A percentile compares a stretch with the other conserved stretches of the same genome.
Conservation (phyloP, 129 eudicot genomes). For the Dittrichia graveolens region DNA sequence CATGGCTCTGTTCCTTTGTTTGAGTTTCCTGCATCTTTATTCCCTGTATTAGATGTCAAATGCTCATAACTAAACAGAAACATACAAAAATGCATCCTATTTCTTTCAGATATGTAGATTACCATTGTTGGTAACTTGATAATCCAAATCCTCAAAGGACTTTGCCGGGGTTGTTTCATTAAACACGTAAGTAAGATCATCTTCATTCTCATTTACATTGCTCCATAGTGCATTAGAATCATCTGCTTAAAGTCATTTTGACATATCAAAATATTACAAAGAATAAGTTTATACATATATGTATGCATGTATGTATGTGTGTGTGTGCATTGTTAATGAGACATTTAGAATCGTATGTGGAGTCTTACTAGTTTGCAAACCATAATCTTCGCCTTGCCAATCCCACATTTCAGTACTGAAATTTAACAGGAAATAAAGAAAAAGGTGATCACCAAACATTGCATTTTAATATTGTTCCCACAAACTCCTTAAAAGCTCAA, state of each 20-base stretch:
- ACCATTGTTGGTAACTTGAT: slow-evolving; percentile 50
- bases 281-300: neutral
- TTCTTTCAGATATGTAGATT: slow-evolving; percentile 6
- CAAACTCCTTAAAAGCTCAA: neutral
- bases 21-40: slow-evolving; percentile 43
- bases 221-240: slow-evolving; percentile 51
- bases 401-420: slow-evolving; percentile 67
- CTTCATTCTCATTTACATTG: slow-evolving; percentile 47
- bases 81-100: neutral
- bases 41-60: slow-evolving; percentile 21
- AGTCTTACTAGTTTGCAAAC: slow-evolving; percentile 47
- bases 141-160: slow-evolving; percentile 75
- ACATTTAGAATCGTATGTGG: slow-evolving; percentile 28
- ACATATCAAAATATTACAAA: slow-evolving; percentile 12
- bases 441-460: slow-evolving; percentile 18
- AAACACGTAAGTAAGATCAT: slow-evolving; percentile 53
- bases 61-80: neutral
- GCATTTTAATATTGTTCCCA: neutral
- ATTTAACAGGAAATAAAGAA: slow-evolving; percentile 19
- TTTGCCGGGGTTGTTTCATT: slow-evolving; percentile 81
- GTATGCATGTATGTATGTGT: neutral
- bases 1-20: slow-evolving; percentile 50
- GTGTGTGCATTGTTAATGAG: neutral
- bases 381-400: slow-evolving; percentile 60
- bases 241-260: slow-evolving; percentile 40